These are phyloP conservation scores for Ceratocystiopsis minuta DNA, from an alignment of 2,329 filamentous ascomycete species.

Conservation along the genomic window DNA sequence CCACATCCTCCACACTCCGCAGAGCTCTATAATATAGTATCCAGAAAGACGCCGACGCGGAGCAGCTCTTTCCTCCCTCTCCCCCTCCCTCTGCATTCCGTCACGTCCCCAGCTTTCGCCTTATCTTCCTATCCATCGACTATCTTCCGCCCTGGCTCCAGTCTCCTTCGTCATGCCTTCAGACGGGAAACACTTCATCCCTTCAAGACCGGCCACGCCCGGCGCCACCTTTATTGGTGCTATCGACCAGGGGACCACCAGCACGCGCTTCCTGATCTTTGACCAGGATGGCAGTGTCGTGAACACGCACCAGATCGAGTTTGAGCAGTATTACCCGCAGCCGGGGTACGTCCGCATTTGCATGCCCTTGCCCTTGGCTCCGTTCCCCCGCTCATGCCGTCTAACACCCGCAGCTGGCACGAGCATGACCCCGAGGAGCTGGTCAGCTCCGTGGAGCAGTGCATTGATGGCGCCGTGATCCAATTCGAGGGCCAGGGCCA, in stretches of 20 bases:
- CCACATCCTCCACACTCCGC: no score
- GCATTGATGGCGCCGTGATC: constrained; percentile 60
- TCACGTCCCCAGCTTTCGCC: no score
- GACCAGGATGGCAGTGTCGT: constrained; percentile 59
- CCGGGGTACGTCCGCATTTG: constrained; percentile 47
- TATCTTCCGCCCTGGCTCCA: no score
- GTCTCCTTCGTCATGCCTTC: no score
- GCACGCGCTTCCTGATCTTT: constrained; percentile 79
- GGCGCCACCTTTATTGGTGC: constrained; percentile 56
- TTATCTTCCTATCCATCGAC: no score
- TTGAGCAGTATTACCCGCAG: constrained; percentile 66
- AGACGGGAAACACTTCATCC: no score
- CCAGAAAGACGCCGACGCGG: no score
- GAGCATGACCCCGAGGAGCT: constrained; percentile 74
- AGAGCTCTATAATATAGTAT: no score
- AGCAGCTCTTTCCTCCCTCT: no score
- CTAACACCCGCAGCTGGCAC: constrained; percentile 52
- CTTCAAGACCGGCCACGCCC: constrained; percentile 10
- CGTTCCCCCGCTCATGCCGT: no score
- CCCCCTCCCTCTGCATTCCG: no score
- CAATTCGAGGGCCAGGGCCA: constrained; percentile 54
- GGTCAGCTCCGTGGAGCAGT: constrained; percentile 55
- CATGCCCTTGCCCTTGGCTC: no score
- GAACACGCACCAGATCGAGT: constrained; percentile 71
- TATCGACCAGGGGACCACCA: constrained; percentile 83